Evolutionary conservation across 805 yeast genomes (phyloP), one percentile per base, ranked within the genome.

Genomic region (Spencermartinsiella europaea): DNA sequence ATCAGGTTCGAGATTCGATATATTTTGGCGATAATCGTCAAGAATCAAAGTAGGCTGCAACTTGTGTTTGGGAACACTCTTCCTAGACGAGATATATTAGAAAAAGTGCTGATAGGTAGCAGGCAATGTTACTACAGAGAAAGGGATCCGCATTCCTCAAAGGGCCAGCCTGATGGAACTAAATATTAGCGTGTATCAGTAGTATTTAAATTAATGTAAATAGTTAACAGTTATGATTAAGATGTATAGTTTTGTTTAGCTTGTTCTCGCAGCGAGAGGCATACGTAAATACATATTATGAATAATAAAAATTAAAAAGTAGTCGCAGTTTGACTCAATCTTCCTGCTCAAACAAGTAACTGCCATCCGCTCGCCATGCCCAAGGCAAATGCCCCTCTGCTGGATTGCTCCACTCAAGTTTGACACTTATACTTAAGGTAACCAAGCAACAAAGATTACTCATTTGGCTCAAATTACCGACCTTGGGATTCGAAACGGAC

Each of bases 1-100:
- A 71, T 71, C 45, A 83, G 83, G 4, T 75, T 79, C 51, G 81
- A 80, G 51, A 87, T 84, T 7, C 68, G 81, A 2, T 81, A 73
- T 60, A 81, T 84, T 57, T 65, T 85, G 60, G 78, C 82, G 36
- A 67, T 84, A 3, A 66, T 84, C 31, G 74, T 80, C 15, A 72
- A 72, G 44, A 70, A 68, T 33, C 56, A 53, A 5, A 56, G 58
- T 14, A 58, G 54, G 37, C 52, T 68, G 22, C 57, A 56, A 16
- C 47, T 70, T 27, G 53, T 68, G 20, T 66, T 72, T 42, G 56
- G 38, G 14, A 31, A 22, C 1, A 21, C 47, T 4, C 35, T 44
- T 14, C 58, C 62, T 5, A 42, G 52, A 33, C 44, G 51, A 21
- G 48, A 36, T 8, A 46, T 47, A 15, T 46, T 58, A 5, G 58